These are phyloP conservation scores for Lentithecium fluviatile DNA, from an alignment of 495 filamentous ascomycete species.

Conservation along the genomic window DNA sequence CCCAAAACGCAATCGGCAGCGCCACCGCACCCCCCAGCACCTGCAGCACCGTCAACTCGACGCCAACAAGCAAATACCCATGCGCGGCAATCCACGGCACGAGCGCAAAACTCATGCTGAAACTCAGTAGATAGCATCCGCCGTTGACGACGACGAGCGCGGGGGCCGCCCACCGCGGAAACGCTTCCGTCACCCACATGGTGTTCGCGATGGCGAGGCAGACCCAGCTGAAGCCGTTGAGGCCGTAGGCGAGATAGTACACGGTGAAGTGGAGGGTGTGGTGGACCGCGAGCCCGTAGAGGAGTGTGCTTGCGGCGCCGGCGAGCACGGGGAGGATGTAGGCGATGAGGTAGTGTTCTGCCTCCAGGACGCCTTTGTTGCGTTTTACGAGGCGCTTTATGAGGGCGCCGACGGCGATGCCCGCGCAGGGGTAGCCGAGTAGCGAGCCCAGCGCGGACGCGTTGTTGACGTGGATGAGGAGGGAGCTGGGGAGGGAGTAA, in stretches of 20 bases:
- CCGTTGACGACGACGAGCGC: slow-evolving; percentile 21
- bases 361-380: slow-evolving; percentile 25
- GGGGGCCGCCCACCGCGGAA: slow-evolving; percentile 28
- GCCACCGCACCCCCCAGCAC: slow-evolving; percentile 3
- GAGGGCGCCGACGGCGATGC: background rate
- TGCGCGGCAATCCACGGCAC: slow-evolving; percentile 19
- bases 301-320: slow-evolving; percentile 16
- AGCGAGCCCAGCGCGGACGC: slow-evolving; percentile 10
- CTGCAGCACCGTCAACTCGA: slow-evolving; percentile 19
- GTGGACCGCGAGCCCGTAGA: slow-evolving; percentile 22
- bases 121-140: slow-evolving; percentile 12
- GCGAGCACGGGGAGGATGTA: slow-evolving; percentile 26
- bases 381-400: slow-evolving; percentile 8
- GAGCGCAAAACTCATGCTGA: slow-evolving; percentile 17
- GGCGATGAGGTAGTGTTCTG: slow-evolving; percentile 28
- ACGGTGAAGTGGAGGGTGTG: slow-evolving; percentile 7
- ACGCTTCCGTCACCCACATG: slow-evolving; percentile 30
- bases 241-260: slow-evolving; percentile 22
- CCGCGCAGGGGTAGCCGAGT: slow-evolving; percentile 9
- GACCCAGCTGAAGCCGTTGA: slow-evolving; percentile 19
- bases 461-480: slow-evolving; percentile 20
- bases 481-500: slow-evolving; percentile 2
- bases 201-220: slow-evolving; percentile 19
- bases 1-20: slow-evolving; percentile 22
- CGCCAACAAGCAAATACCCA: slow-evolving; percentile 13